These are phyloP conservation scores for Pseudoperonospora humuli DNA, from an alignment of 352 stramenopile species.

Conservation along the genomic window DNA sequence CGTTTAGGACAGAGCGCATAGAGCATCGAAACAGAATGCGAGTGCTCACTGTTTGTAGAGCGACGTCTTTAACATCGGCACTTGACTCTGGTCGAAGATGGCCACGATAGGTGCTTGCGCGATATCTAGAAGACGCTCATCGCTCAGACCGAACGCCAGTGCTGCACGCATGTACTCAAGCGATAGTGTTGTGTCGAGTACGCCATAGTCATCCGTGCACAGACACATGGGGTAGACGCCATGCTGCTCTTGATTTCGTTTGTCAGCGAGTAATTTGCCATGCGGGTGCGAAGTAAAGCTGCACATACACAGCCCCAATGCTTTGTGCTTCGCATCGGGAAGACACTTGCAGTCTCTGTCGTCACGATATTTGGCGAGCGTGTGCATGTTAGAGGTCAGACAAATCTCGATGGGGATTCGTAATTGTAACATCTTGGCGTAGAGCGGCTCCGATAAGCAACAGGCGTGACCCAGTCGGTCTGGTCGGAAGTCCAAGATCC, in stretches of 20 bases:
- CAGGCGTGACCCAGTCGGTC: slow-evolving; percentile 90
- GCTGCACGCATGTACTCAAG: slow-evolving; percentile 82
- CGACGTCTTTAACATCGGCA: slow-evolving; percentile 15
- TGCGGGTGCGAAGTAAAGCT: slow-evolving; percentile 81
- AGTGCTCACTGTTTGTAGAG: slow-evolving; percentile 14
- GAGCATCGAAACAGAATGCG: too few species aligned
- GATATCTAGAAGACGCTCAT: slow-evolving; percentile 35
- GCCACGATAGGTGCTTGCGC: slow-evolving; percentile 34
- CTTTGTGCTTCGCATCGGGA: slow-evolving; percentile 23
- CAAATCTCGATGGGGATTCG: slow-evolving; percentile 90
- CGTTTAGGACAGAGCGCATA: too few species aligned
- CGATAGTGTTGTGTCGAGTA: slow-evolving; percentile 87
- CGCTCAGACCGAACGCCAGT: slow-evolving; percentile 60
- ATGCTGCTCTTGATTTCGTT: slow-evolving; percentile 18
- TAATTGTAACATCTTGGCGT: slow-evolving; percentile 51
- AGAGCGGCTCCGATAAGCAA: slow-evolving; percentile 64
- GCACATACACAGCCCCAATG: slow-evolving; percentile 43
- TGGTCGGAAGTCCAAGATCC: slow-evolving; percentile 84
- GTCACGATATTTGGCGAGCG: slow-evolving; percentile 69
- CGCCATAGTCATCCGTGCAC: slow-evolving; percentile 90
- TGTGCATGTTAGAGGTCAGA: slow-evolving; percentile 92
- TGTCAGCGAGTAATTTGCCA: slow-evolving; percentile 37
- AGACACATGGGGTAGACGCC: slow-evolving; percentile 77
- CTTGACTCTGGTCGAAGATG: slow-evolving; percentile 52
- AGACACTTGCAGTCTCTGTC: slow-evolving; percentile 26